A percentile compares a stretch with the other conserved stretches of the same genome.
phyloP scores from a whole-genome alignment of 352 stramenopile genomes.

The Globisporangium uncinulatum region DNA sequence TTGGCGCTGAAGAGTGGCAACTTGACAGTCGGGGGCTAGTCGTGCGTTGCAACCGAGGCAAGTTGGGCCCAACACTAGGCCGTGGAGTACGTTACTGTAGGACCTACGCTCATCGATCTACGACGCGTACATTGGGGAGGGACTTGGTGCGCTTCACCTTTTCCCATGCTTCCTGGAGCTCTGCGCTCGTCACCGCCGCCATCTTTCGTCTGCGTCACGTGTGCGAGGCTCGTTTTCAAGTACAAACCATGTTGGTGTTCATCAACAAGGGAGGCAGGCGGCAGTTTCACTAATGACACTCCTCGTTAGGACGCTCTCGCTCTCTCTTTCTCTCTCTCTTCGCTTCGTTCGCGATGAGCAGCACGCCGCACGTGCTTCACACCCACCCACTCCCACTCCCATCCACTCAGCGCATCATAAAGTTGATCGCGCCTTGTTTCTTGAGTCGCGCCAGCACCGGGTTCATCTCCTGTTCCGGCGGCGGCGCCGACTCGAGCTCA shows the following conservation, averaged over 20 bases:
- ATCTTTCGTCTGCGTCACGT: constrained; percentile 16
- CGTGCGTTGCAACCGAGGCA: too few relatives aligned
- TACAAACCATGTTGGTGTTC: background rate
- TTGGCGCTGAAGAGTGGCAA: constrained; percentile 50
- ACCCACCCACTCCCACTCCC: too few relatives aligned
- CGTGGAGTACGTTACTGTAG: background rate
- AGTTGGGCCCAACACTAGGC: background rate
- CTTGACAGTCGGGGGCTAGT: constrained; percentile 51
- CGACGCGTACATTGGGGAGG: constrained; percentile 38
- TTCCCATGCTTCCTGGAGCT: constrained; percentile 63
- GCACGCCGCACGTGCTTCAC: background rate
- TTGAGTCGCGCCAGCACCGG: constrained; percentile 68
- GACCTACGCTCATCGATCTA: background rate
- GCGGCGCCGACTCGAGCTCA: constrained; percentile 29
- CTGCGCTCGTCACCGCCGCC: constrained; percentile 51
- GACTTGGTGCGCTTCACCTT: constrained; percentile 53
- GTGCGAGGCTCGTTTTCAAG: too few relatives aligned
- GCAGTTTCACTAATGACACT: too few relatives aligned
- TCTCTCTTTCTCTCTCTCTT: background rate
- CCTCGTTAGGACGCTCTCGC: background rate
- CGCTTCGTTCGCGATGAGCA: background rate
- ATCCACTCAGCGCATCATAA: constrained; percentile 61
- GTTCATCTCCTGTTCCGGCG: constrained; percentile 44
- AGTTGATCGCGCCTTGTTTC: constrained; percentile 81
- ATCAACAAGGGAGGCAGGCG: background rate